phyloP scores from a whole-genome alignment of 2,329 filamentous ascomycete species.

The Aspergillus sp. region DNA sequence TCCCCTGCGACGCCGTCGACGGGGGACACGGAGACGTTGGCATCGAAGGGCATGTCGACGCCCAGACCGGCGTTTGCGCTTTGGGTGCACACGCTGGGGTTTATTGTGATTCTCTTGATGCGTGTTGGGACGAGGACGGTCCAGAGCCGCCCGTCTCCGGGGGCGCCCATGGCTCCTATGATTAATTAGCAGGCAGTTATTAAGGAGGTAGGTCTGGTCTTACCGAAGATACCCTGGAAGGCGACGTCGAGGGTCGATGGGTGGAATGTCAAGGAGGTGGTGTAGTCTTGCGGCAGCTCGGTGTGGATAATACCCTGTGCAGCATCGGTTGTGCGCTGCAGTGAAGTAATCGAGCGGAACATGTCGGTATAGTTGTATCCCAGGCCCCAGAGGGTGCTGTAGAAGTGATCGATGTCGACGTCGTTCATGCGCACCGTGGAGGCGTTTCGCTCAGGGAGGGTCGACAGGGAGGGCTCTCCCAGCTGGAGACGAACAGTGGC shows the following conservation, averaged over 20 bases:
- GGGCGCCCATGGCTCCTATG: neutral
- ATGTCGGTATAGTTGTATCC: constrained; percentile 28
- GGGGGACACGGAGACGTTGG: neutral
- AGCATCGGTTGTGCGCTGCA: neutral
- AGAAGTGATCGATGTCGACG: constrained; percentile 25
- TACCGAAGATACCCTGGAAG: neutral
- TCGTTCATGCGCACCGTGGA: neutral
- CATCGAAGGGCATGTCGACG: neutral
- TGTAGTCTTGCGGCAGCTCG: neutral
- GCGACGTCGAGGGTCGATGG: neutral
- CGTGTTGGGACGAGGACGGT: neutral
- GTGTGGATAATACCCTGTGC: neutral
- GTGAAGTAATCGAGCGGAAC: constrained; percentile 14
- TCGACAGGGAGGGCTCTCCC: neutral
- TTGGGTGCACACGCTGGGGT: neutral
- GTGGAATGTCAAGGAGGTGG: neutral
- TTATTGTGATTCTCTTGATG: neutral
- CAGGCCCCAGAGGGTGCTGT: constrained; percentile 21
- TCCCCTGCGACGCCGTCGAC: neutral
- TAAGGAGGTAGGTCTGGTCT: neutral
- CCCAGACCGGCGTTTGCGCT: neutral
- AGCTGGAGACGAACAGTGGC: neutral
- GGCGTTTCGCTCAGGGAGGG: neutral
- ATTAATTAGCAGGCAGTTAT: neutral
- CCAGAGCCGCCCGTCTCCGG: neutral